Conservation (phyloP, 225 moss, liverwort and hornwort genomes). For the Neckera pumila region DNA sequence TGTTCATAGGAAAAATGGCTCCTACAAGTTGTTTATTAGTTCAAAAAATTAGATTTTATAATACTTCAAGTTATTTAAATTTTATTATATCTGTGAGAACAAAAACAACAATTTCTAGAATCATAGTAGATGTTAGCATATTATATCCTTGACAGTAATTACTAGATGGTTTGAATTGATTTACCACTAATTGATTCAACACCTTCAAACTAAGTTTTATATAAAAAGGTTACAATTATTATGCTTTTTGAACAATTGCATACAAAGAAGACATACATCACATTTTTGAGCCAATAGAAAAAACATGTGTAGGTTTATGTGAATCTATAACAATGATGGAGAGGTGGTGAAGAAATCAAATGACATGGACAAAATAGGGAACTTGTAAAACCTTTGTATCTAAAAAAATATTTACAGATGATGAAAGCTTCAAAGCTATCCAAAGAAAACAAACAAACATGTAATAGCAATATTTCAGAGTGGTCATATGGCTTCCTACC, state of each 20-base stretch:
- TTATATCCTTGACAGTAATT: neutral
- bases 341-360: neutral
- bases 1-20: constrained; percentile 14
- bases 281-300: neutral
- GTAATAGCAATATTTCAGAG: neutral
- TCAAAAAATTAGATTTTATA: neutral
- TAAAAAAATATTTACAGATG: neutral
- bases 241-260: neutral
- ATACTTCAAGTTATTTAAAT: neutral
- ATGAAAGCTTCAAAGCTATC: neutral
- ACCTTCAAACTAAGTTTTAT: too few species aligned
- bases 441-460: neutral
- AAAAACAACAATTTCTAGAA: neutral
- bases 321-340: neutral
- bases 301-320: neutral
- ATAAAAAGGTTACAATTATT: too few species aligned
- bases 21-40: neutral
- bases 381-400: neutral
- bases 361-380: neutral
- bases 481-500: neutral
- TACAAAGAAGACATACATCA: neutral
- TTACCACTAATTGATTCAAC: neutral
- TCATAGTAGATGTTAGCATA: neutral
- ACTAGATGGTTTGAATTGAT: neutral
- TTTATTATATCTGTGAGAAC: neutral